Conservation (phyloP, 768 basidiomycete species). For the Kwoniella sp. region DNA sequence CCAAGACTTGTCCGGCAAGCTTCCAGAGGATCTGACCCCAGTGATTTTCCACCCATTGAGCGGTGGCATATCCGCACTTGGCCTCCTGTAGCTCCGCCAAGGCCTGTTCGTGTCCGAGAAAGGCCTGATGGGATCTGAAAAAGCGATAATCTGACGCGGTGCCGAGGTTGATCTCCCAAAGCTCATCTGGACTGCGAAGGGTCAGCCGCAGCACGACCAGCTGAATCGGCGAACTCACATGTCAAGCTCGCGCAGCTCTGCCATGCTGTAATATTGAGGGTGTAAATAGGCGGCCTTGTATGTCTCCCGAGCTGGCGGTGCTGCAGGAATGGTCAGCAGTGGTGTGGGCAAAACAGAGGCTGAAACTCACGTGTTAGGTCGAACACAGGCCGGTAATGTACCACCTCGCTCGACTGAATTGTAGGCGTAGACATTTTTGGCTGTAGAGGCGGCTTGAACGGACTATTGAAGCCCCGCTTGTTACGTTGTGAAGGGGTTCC, state of each 20-base stretch:
- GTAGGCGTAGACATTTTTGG: too few relatives aligned
- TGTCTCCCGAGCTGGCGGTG: constrained; percentile 13
- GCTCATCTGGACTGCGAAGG: constrained; percentile 32
- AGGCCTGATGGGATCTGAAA: constrained; percentile 2
- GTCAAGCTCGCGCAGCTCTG: constrained; percentile 26
- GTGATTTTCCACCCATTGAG: constrained; percentile 85
- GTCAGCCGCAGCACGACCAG: neutral
- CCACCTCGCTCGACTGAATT: too few relatives aligned
- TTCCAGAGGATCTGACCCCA: constrained; percentile 93
- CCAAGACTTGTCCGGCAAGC: constrained; percentile 72
- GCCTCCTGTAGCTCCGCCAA: constrained; percentile 23
- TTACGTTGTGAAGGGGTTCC: constrained; percentile 22
- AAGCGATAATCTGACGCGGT: constrained; percentile 37
- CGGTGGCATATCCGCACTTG: constrained; percentile 62
- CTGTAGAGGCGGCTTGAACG: constrained; percentile 38
- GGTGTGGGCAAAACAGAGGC: neutral
- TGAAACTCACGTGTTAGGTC: constrained; percentile 31
- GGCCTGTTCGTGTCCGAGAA: constrained; percentile 22
- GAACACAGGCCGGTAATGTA: constrained; percentile 17
- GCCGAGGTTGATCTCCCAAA: constrained; percentile 26
- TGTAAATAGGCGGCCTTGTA: constrained; percentile 25
- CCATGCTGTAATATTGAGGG: constrained; percentile 26
- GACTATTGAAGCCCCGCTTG: constrained; percentile 33
- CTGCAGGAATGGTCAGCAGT: constrained; percentile 16
- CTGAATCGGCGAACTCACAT: constrained; percentile 28